A percentile compares a stretch with the other conserved stretches of the same genome.
Evolutionary conservation across 2,329 filamentous ascomycete genomes (phyloP).

Genomic region (Cladobotryum mycophilum): DNA sequence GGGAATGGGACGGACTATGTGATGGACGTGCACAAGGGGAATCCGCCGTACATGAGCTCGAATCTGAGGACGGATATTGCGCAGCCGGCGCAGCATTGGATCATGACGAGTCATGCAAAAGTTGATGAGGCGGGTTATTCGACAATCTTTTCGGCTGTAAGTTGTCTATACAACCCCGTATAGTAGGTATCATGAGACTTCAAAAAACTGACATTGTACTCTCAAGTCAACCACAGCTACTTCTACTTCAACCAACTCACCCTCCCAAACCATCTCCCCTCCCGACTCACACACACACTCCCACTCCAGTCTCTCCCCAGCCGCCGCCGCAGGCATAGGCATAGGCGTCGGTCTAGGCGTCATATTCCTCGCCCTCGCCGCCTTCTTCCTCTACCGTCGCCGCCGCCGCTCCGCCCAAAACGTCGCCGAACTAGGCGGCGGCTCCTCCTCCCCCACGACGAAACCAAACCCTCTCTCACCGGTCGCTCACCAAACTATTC

Average conservation of each 20-base stretch:
- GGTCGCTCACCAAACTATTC: background rate
- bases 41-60: conserved; percentile 26
- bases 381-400: conserved; percentile 25
- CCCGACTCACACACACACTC: background rate
- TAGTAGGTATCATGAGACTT: background rate
- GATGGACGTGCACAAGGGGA: conserved; percentile 27
- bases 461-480: background rate
- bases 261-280: background rate
- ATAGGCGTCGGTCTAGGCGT: conserved; percentile 23
- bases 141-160: conserved; percentile 25
- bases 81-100: conserved; percentile 28
- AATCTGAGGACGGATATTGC: conserved; percentile 17
- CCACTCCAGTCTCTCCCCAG: conserved; percentile 20
- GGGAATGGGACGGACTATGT: conserved; percentile 26
- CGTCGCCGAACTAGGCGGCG: background rate
- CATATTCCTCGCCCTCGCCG: conserved; percentile 17
- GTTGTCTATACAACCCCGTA: conserved; percentile 1
- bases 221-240: conserved; percentile 2
- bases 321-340: conserved; percentile 25
- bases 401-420: conserved; percentile 2
- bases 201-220: background rate
- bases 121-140: conserved; percentile 29
- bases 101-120: conserved; percentile 24
- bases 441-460: background rate
- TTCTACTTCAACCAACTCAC: background rate